These are phyloP conservation scores for Ascochyta rabiei DNA, from an alignment of 2,329 filamentous ascomycete genomes.

Conservation along the genomic window DNA sequence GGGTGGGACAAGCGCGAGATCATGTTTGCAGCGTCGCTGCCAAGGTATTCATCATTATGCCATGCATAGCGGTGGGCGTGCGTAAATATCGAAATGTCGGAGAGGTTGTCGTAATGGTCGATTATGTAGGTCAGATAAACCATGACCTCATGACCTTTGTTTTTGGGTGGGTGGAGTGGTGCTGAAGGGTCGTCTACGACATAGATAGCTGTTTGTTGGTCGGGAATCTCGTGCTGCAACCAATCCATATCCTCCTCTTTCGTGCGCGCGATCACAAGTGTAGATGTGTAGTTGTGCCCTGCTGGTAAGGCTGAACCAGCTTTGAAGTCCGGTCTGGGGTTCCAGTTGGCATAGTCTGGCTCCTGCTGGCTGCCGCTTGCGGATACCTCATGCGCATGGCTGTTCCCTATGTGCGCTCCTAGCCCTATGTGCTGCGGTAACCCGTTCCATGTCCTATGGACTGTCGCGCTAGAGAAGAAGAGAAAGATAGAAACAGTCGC, in stretches of 20 bases:
- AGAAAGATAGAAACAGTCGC: slow-evolving; percentile 44
- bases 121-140: slow-evolving; percentile 67
- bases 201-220: slow-evolving; percentile 57
- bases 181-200: slow-evolving; percentile 58
- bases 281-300: slow-evolving; percentile 59
- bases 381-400: slow-evolving; percentile 17
- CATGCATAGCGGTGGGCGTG: slow-evolving; percentile 64
- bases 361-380: slow-evolving; percentile 24
- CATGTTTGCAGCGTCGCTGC: slow-evolving; percentile 54
- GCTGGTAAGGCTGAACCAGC: slow-evolving; percentile 45
- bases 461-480: slow-evolving; percentile 45
- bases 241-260: slow-evolving; percentile 60
- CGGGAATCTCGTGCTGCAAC: slow-evolving; percentile 60
- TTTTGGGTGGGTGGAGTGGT: slow-evolving; percentile 57
- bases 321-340: slow-evolving; percentile 43
- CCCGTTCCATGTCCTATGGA: slow-evolving; percentile 44
- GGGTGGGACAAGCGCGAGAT: slow-evolving; percentile 53
- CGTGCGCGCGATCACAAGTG: slow-evolving; percentile 60
- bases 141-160: slow-evolving; percentile 68
- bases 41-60: slow-evolving; percentile 62
- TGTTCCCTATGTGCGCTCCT: slow-evolving; percentile 42
- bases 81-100: slow-evolving; percentile 66
- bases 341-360: slow-evolving; percentile 46
- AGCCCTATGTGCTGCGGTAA: slow-evolving; percentile 51
- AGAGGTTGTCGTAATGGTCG: slow-evolving; percentile 65